Evolutionary conservation across 805 yeast genomes (phyloP).

Genomic region (Diddensiella caesifluorescens): DNA sequence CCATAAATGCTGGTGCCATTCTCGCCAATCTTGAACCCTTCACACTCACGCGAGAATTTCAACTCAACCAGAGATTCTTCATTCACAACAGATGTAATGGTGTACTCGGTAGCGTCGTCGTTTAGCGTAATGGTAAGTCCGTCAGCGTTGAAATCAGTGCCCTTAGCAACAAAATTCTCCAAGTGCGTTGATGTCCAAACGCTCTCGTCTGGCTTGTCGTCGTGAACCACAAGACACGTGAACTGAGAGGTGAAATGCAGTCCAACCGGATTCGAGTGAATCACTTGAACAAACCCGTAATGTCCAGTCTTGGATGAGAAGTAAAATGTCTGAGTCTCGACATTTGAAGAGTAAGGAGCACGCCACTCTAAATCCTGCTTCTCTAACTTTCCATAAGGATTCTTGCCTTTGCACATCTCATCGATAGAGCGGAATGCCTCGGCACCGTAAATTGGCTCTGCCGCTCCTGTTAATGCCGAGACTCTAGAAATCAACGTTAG

Average conservation of each 20-base stretch:
- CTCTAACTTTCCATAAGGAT: conserved; percentile 55
- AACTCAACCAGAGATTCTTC: conserved; percentile 69
- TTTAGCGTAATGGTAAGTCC: conserved; percentile 54
- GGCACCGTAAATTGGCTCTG: conserved; percentile 94
- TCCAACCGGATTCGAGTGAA: conserved; percentile 88
- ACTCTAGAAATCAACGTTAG: conserved; percentile 38
- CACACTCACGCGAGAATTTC: conserved; percentile 52
- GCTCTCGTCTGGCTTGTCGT: conserved; percentile 43
- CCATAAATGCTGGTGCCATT: conserved; percentile 88
- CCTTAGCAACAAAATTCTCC: conserved; percentile 68
- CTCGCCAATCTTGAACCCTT: conserved; percentile 84
- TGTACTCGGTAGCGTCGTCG: conserved; percentile 47
- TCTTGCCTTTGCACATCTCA: conserved; percentile 48
- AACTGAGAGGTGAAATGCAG: conserved; percentile 81
- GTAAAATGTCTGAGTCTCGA: conserved; percentile 93
- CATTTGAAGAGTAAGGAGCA: conserved; percentile 75
- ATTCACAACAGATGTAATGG: conserved; percentile 48
- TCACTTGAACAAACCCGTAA: conserved; percentile 87
- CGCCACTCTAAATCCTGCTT: conserved; percentile 72
- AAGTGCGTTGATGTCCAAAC: conserved; percentile 92
- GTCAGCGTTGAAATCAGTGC: conserved; percentile 73
- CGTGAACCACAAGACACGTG: conserved; percentile 74
- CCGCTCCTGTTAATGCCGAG: conserved; percentile 95
- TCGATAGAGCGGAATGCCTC: conserved; percentile 87
- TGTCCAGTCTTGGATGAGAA: conserved; percentile 61